These are phyloP conservation scores for Earliella scabrosa DNA, from an alignment of 1,284 basidiomycete genomes.

Conservation along the genomic window DNA sequence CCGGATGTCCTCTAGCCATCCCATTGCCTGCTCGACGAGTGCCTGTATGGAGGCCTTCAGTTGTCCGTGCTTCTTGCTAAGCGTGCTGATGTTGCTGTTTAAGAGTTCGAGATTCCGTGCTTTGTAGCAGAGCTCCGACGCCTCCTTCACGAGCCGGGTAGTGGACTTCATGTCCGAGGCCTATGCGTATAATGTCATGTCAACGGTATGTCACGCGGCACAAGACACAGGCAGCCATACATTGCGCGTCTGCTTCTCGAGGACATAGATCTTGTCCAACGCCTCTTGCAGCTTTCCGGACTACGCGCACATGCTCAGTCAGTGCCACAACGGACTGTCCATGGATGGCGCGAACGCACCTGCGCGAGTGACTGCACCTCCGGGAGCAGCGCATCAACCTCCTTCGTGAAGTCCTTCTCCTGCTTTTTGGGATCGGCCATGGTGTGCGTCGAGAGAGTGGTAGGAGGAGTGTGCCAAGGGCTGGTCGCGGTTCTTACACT, in stretches of 20 bases:
- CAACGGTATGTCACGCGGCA: neutral
- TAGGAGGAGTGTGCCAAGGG: conserved; percentile 32
- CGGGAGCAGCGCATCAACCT: conserved; percentile 67
- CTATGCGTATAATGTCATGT: conserved; percentile 46
- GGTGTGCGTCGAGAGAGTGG: conserved; percentile 27
- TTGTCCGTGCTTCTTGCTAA: conserved; percentile 98
- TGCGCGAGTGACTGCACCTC: conserved; percentile 58
- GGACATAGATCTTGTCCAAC: conserved; percentile 85
- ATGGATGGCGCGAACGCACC: conserved; percentile 41
- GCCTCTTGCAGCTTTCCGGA: conserved; percentile 83
- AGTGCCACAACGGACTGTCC: conserved; percentile 15
- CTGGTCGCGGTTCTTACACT: conserved; percentile 36
- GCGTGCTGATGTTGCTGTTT: conserved; percentile 72
- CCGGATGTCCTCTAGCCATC: conserved; percentile 79
- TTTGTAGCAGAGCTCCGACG: conserved; percentile 75
- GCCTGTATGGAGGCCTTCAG: conserved; percentile 89
- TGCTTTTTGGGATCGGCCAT: conserved; percentile 84
- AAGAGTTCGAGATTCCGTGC: conserved; percentile 72
- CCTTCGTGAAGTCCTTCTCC: conserved; percentile 75
- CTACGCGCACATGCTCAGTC: conserved; percentile 40
- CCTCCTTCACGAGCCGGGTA: conserved; percentile 79
- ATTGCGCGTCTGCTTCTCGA: conserved; percentile 98
- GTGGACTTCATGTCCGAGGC: conserved; percentile 94
- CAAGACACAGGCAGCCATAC: conserved; percentile 48
- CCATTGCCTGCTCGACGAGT: conserved; percentile 88